Evolutionary conservation across 768 basidiomycete species (phyloP), one percentile per base, ranked within the genome.

Genomic region (Dentipellis fragilis): DNA sequence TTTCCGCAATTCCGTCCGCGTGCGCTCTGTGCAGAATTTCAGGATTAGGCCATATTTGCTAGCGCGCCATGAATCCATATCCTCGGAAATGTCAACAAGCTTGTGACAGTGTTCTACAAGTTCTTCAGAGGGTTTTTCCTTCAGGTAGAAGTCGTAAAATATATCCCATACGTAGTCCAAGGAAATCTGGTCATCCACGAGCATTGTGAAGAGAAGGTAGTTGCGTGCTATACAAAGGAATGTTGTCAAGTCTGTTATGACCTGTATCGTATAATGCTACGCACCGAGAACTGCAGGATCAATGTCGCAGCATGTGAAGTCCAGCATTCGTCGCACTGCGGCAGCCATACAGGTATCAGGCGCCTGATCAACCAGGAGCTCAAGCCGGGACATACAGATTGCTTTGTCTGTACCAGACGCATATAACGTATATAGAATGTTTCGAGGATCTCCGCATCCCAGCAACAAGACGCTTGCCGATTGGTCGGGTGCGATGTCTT

Each of bases 401-500:
- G 17, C n/a, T n/a, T 17, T 19, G 16, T 47, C 42, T 22, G 17
- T 11, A 1, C 22, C 53, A 59, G 54, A 73, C 70, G n/a, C 62
- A 56, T 65, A 65, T 1, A 79, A 54, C 0, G 80, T 81, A 61
- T 77, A 80, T 11, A 84, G 55, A 9, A 83, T 73, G 53, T 73
- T 79, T 23, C 80, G 67, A 10, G 77, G 75, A 60, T 84, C 83
- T n/a, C 81, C 81, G 59, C 80, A 83, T 21, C 75, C 81, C 29
- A 82, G 68, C 16, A 81, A 72, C 4, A 84, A 68, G 22, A 81
- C 63, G n/a, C 73, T 64, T 7, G 77, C 79, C n/a, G 65, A 52
- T 52, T 72, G 64, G 57, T 80, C 79, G 0, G 75, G 74, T 55
- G 77, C 65, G 4, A 84, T 63, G 39, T 74, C 69, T 54, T 75